Conservation (phyloP, 1,284 basidiomycete genomes). For the Malassezia cuniculi region DNA sequence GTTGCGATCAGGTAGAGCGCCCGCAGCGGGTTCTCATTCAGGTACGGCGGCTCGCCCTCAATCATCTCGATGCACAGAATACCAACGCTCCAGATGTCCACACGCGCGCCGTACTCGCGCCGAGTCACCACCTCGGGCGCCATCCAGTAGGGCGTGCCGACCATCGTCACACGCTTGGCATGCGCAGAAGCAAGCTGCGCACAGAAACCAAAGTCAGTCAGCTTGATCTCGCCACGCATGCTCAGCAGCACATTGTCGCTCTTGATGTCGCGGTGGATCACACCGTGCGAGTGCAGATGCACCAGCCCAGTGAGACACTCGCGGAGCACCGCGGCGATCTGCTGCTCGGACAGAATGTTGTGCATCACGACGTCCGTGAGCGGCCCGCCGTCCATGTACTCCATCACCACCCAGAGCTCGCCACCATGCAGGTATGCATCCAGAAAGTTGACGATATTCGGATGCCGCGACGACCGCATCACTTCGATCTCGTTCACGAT, state of each 20-base stretch:
- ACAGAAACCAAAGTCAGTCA: constrained; percentile 98
- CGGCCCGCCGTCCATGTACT: constrained; percentile 89
- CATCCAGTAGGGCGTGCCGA: constrained; percentile 99
- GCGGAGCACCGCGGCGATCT: constrained; percentile 82
- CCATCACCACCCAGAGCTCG: constrained; percentile 99
- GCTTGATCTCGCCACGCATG: constrained; percentile 86
- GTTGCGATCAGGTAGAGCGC: constrained; percentile 93
- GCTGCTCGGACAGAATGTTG: constrained; percentile 81
- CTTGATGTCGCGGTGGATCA: constrained; percentile 97
- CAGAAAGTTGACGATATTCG: constrained; percentile 98
- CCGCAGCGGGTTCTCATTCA: constrained; percentile 90
- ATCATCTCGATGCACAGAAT: constrained; percentile 99
- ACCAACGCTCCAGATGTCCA: constrained; percentile 94
- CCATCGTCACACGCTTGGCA: constrained; percentile 97
- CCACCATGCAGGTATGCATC: constrained; percentile 96
- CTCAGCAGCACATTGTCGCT: constrained; percentile 87
- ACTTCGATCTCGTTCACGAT: constrained; percentile 99
- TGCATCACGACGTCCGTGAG: constrained; percentile 93
- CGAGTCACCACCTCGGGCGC: constrained; percentile 95
- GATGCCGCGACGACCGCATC: constrained; percentile 88
- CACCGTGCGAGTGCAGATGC: constrained; percentile 82
- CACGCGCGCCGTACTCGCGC: constrained; percentile 96
- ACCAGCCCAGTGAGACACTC: constrained; percentile 82
- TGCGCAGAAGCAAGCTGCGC: constrained; percentile 86
- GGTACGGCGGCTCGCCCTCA: constrained; percentile 93